Evolutionary conservation across 2,329 filamentous ascomycete genomes (phyloP).

Genomic region (Aspergillus hortae): DNA sequence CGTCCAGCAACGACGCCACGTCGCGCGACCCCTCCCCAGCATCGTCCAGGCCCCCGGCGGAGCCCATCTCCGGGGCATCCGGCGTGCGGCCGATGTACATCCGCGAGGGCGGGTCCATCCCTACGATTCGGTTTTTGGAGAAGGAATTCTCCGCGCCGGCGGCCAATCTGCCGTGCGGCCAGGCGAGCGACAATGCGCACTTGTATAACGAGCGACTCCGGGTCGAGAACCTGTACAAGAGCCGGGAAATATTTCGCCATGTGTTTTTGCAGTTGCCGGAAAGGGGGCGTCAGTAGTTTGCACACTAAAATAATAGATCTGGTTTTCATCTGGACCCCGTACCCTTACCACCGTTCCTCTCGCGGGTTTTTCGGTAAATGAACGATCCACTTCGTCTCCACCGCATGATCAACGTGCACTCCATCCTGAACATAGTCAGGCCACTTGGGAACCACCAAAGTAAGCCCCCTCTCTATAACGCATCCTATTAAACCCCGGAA

Average conservation of each 20-base stretch:
- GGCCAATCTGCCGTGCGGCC: slow-evolving; percentile 88
- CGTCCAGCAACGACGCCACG: neutral
- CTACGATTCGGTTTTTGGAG: slow-evolving; percentile 87
- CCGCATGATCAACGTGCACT: no score
- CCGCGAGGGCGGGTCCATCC: slow-evolving; percentile 91
- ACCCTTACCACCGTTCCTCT: no score
- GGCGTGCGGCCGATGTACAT: slow-evolving; percentile 71
- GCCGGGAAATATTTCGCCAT: slow-evolving; percentile 81
- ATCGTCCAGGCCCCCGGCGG: neutral
- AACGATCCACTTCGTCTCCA: no score
- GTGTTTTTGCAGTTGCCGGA: slow-evolving; percentile 69
- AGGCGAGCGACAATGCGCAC: slow-evolving; percentile 91
- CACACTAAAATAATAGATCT: no score
- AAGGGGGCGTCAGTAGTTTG: slow-evolving; percentile 8
- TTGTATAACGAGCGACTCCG: slow-evolving; percentile 92
- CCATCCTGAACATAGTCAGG: no score
- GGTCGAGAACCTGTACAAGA: slow-evolving; percentile 83
- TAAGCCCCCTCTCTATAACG: no score
- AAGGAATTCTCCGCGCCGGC: slow-evolving; percentile 90
- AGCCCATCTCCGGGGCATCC: neutral
- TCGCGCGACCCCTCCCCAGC: neutral
- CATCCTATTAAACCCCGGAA: no score
- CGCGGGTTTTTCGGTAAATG: no score
- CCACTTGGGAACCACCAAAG: no score
- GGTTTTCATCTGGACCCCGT: no score